Conservation (phyloP, 106 monocot genomes). For the Acorus calamus region DNA sequence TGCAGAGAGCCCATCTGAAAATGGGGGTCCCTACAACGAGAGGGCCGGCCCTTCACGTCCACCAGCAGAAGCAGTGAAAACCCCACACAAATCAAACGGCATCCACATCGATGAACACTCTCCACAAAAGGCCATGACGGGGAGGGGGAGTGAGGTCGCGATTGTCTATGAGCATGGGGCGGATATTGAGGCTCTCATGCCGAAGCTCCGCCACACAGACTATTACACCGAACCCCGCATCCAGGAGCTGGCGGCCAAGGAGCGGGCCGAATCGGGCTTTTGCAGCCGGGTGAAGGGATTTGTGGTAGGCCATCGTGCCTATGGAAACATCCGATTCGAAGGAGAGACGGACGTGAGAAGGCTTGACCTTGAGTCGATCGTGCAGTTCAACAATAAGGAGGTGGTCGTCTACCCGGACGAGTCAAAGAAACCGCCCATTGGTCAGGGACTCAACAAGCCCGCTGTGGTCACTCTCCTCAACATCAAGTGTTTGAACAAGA, state of each 20-base stretch:
- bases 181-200: constrained; percentile 56
- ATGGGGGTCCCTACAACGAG: constrained; percentile 12
- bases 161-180: constrained; percentile 46
- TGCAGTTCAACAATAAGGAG: constrained; percentile 81
- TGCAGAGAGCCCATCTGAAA: constrained; percentile 21
- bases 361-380: constrained; percentile 75
- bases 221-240: constrained; percentile 69
- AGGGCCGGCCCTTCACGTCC: constrained; percentile 6
- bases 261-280: constrained; percentile 64
- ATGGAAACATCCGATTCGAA: constrained; percentile 72
- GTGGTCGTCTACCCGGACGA: constrained; percentile 86
- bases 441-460: constrained; percentile 86
- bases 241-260: constrained; percentile 81
- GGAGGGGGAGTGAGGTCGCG: constrained; percentile 38
- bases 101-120: constrained; percentile 9
- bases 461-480: constrained; percentile 84
- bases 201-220: constrained; percentile 54
- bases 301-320: constrained; percentile 64
- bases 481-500: constrained; percentile 79
- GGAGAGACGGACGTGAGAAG: constrained; percentile 74
- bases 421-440: constrained; percentile 68
- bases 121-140: neutral
- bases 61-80: neutral
- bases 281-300: constrained; percentile 66
- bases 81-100: constrained; percentile 22